Evolutionary conservation across 2,329 filamentous ascomycete species (phyloP), one percentile per base, ranked within the genome.

Genomic region (Verticillium albo-atrum): DNA sequence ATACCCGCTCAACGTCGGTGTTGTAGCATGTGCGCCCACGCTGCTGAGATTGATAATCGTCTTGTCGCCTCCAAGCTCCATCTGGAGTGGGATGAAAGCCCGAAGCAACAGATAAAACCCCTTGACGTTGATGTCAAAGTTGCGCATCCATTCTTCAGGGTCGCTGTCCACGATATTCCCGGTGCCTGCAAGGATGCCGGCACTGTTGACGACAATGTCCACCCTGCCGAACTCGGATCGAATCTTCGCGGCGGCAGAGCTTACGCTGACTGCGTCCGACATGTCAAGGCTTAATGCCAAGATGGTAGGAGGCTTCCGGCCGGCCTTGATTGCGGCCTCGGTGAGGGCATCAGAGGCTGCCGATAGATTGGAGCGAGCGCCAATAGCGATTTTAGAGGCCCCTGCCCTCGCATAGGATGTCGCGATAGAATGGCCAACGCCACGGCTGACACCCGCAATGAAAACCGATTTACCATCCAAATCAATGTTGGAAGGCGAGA

Each of bases 401-500:
- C 81, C 80, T 3, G 84, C 83, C 63, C 72, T 72, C 20, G 83
- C 84, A 64, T 79, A 87, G 10, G 81, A 79, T 17, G 82, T 66
- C 1, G 83, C 83, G 3, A 79, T 82, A 12, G 78, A 76, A 2
- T 73, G 74, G 5, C 85, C 84, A 35, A 86, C 78, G 3, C 83
- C 83, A 37, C 77, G 79, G 3, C 79, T 81, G 0, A 79, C 83
- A 7, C 84, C 85, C 0, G 78, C 83, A 56, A 88, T 78, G 60
- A 88, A 75, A 52, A 78, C 69, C 6, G 69, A 67, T 57, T 74
- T 74, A 5, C 71, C 72, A 3, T 66, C 56, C 28, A 80, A 75
- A 61, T 79, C 64, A 27, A 74, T 73, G n/a, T 66, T 63, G 5
- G 56, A 10, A 15, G 75, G 72, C 60, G 77, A 70, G 66, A 87